Conservation (phyloP, 2,329 filamentous ascomycete species). For the Sporothrix euskadiensis region DNA sequence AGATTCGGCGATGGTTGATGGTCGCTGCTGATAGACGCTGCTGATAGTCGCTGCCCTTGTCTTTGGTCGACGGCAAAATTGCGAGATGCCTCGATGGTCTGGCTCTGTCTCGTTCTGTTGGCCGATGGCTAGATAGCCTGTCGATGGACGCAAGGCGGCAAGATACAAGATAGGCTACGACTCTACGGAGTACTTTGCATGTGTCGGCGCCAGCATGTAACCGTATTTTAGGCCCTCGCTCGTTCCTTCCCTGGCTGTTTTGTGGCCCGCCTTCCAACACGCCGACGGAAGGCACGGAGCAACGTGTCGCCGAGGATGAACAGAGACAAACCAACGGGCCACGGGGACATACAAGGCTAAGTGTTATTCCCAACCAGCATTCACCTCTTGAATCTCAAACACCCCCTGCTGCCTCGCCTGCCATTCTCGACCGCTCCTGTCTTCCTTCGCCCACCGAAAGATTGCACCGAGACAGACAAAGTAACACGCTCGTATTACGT, state of each 20-base stretch:
- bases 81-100: background rate
- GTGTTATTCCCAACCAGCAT: background rate
- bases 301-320: background rate
- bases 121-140: background rate
- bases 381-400: background rate
- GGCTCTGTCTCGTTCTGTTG: background rate
- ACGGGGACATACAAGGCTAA: background rate
- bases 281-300: background rate
- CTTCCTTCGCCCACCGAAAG: background rate
- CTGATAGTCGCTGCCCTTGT: background rate
- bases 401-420: too few relatives aligned
- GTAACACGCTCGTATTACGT: background rate
- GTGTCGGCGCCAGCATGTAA: background rate
- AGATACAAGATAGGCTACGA: background rate
- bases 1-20: background rate
- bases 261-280: background rate
- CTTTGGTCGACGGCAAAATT: background rate
- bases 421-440: background rate
- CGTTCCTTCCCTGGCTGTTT: background rate
- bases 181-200: slow-evolving; percentile 12
- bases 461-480: background rate
- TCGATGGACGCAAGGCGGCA: background rate
- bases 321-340: background rate
- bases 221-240: background rate
- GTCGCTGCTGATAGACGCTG: too few relatives aligned